Evolutionary conservation across 2,329 filamentous ascomycete genomes (phyloP).

Genomic region (Akanthomyces uredinophilus): DNA sequence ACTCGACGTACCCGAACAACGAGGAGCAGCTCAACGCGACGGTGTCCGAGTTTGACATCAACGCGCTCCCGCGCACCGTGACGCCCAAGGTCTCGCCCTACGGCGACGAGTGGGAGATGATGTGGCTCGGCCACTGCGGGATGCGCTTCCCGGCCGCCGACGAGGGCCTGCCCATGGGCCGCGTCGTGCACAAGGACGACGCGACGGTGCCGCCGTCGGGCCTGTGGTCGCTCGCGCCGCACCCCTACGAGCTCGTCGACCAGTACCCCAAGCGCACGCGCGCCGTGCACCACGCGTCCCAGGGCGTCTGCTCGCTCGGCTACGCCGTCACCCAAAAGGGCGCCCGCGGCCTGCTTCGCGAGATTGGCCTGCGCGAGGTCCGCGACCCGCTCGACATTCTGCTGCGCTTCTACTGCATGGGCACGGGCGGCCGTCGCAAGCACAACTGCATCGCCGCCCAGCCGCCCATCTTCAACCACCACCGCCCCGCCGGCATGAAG

Average conservation of each 20-base stretch:
- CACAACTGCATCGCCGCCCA: conserved; percentile 35
- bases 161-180: conserved; percentile 21
- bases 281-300: conserved; percentile 34
- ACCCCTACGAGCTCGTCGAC: conserved; percentile 27
- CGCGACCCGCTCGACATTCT: conserved; percentile 38
- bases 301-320: conserved; percentile 35
- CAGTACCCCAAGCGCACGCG: conserved; percentile 35
- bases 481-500: conserved; percentile 33
- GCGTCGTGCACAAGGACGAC: conserved; percentile 27
- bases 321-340: conserved; percentile 40
- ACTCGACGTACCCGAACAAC: conserved; percentile 21
- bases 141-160: conserved; percentile 24
- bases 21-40: not conserved
- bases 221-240: conserved; percentile 27
- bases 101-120: conserved; percentile 44
- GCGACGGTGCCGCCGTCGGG: conserved; percentile 27
- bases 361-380: conserved; percentile 32
- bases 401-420: conserved; percentile 41
- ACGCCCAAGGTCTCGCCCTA: conserved; percentile 33
- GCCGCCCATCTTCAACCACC: conserved; percentile 41
- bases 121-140: conserved; percentile 45
- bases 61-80: conserved; percentile 14
- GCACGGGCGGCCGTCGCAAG: conserved; percentile 26
- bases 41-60: conserved; percentile 16
- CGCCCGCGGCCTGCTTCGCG: conserved; percentile 35